Conservation (phyloP, 768 basidiomycete species). For the Astraeus odoratus region DNA sequence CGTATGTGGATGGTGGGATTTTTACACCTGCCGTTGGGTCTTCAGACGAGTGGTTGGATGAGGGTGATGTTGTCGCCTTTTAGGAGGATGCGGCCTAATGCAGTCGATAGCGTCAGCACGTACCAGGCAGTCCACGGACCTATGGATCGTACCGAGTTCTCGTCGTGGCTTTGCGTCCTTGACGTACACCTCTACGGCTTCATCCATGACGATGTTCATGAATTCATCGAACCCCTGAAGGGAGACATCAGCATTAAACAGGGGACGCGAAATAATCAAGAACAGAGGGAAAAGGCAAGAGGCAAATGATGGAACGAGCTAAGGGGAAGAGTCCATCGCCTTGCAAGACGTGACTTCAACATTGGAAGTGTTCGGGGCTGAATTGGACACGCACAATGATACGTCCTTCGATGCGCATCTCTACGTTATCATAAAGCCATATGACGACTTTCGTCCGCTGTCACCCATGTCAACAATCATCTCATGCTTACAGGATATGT, state of each 20-base stretch:
- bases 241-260: constrained; percentile 18
- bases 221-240: constrained; percentile 96
- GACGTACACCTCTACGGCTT: constrained; percentile 86
- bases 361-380: constrained; percentile 23
- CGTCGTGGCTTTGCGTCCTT: constrained; percentile 82
- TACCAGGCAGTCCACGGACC: constrained; percentile 1
- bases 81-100: constrained; percentile 82
- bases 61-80: constrained; percentile 99
- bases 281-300: constrained; percentile 5
- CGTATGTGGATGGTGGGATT: constrained; percentile 2
- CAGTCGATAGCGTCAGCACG: constrained; percentile 1
- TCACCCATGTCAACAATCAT: constrained; percentile 6
- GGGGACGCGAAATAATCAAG: background rate
- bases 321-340: constrained; percentile 23
- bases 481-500: constrained; percentile 4
- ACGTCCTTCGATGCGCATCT: constrained; percentile 93
- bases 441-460: constrained; percentile 82
- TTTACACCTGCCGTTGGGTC: constrained; percentile 9
- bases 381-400: constrained; percentile 72
- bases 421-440: constrained; percentile 96
- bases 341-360: constrained; percentile 36
- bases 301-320: constrained; percentile 3
- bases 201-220: constrained; percentile 96
- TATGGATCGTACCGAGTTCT: constrained; percentile 61
- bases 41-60: constrained; percentile 62